Conservation (phyloP, 1,284 basidiomycete species). For the Bjerkandera adusta region DNA sequence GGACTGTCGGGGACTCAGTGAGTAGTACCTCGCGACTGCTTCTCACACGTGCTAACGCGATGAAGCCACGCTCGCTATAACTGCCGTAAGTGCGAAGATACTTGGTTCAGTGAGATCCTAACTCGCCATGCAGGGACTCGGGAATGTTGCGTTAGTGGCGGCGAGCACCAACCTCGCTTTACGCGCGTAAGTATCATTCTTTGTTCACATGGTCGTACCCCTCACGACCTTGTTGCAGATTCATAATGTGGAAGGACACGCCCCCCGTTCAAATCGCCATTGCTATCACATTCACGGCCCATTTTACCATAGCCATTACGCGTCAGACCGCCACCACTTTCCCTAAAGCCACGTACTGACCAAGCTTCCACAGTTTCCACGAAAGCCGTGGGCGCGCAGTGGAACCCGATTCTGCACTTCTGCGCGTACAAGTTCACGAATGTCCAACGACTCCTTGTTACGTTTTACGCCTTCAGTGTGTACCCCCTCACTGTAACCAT, state of each 20-base stretch:
- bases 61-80: background rate
- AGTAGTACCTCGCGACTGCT: too few relatives aligned
- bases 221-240: background rate
- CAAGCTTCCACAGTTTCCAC: too few relatives aligned
- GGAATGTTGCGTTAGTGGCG: background rate
- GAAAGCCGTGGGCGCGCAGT: background rate
- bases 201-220: background rate
- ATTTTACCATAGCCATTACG: background rate
- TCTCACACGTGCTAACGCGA: too few relatives aligned
- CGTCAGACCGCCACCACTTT: too few relatives aligned
- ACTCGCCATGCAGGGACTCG: background rate
- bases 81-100: background rate
- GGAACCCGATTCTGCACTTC: background rate
- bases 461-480: conserved; percentile 11
- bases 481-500: background rate
- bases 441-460: background rate
- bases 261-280: background rate
- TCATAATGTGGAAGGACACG: conserved; percentile 4
- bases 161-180: conserved; percentile 8
- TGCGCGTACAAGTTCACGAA: background rate
- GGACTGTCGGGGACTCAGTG: too few relatives aligned
- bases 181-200: conserved; percentile 7
- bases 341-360: too few relatives aligned
- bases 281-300: background rate
- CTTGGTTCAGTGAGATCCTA: too few relatives aligned